Evolutionary conservation across 2,329 filamentous ascomycete genomes (phyloP), one percentile per base, ranked within the genome.

Genomic region (Fusarium chaquense): DNA sequence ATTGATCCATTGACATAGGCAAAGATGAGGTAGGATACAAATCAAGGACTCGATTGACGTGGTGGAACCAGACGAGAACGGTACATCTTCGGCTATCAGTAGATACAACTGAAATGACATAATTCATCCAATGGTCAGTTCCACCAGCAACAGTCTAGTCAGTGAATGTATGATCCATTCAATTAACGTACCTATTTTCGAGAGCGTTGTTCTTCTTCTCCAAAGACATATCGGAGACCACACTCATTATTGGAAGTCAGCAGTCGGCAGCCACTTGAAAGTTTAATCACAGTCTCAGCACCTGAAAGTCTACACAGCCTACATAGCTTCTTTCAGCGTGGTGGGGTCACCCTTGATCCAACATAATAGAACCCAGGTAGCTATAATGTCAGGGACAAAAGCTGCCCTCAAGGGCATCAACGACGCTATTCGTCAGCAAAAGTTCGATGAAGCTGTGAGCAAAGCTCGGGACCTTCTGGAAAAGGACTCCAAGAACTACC

Each of bases 381-480:
- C 55, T 74, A 78, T 62, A 67, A 88, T 88, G 86, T 83, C 85
- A 43, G 80, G 79, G 67, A 78, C 83, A 77, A 97, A 97, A 82
- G 86, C 90, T 55, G 88, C 90, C 62, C 84, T 98, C 73, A 97
- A 97, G 82, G 89, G 90, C 71, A 91, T 96, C 70, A 92, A 91
- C 76, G 87, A 92, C 69, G 90, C 91, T 47, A 86, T 97, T 71
- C 92, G 93, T 76, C 86, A 90, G 64, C 87, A 92, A 74, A 91
- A 96, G 76, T 97, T 90, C 83, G 90, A 91, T 64, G 90, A 92
- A 75, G 93, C 91, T 44, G 85, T 90, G 52, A 82, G 87, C 32
- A 89, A 93, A 77, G 90, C 93, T 6, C 85, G 89, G 65, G 86
- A 87, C 30, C 83, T 97, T 38, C 82, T 97, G 49, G 84, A 90